Conservation (phyloP, 108 stramenopile species). For the Skeletonema costatum region DNA sequence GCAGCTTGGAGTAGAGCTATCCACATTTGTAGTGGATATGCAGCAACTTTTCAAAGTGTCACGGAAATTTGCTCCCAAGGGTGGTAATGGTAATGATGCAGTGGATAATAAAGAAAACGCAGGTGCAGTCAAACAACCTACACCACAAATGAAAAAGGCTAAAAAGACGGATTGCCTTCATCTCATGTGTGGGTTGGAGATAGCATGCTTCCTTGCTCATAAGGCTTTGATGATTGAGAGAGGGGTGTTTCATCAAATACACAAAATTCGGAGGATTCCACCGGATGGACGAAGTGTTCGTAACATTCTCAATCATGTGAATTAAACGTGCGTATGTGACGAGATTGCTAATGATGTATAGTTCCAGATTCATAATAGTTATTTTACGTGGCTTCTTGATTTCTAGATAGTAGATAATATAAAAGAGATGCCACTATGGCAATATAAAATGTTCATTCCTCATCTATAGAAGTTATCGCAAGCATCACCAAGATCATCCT, state of each 20-base stretch:
- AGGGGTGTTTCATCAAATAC: constrained; percentile 78
- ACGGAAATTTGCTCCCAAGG: constrained; percentile 56
- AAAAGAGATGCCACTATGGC: background rate
- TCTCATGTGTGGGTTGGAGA: constrained; percentile 66
- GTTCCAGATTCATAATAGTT: no score
- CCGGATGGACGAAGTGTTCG: constrained; percentile 11
- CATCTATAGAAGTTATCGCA: constrained; percentile 46
- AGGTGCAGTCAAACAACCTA: background rate
- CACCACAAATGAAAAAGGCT: constrained; percentile 52
- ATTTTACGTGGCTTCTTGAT: no score
- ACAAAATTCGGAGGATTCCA: constrained; percentile 75
- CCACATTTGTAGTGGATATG: constrained; percentile 83
- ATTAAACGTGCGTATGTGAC: background rate
- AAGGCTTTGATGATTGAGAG: constrained; percentile 81
- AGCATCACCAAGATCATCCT: constrained; percentile 41
- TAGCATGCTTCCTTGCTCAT: constrained; percentile 80
- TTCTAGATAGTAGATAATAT: no score
- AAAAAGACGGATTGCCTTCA: constrained; percentile 80
- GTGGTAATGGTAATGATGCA: constrained; percentile 9
- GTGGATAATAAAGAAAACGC: constrained; percentile 26
- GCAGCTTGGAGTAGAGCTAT: constrained; percentile 72
- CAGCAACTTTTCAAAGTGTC: constrained; percentile 90
- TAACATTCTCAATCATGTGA: constrained; percentile 24
- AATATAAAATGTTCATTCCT: background rate
- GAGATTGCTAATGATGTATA: background rate